Conservation (phyloP, 2,329 filamentous ascomycete species). For the Ascochyta rabiei region DNA sequence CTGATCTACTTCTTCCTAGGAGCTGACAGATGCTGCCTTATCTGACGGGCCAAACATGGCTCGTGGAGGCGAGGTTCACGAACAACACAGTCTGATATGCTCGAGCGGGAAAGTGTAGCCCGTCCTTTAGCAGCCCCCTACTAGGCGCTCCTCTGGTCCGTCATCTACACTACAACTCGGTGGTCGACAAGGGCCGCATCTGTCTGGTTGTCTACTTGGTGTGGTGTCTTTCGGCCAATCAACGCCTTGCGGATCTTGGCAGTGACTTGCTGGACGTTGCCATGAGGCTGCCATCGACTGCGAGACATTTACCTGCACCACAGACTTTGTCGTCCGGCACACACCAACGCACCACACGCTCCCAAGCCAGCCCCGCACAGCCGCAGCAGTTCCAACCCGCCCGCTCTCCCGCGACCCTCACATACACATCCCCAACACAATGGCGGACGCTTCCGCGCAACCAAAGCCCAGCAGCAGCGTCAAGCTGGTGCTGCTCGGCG, state of each 20-base stretch:
- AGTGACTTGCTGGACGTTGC: slow-evolving; percentile 6
- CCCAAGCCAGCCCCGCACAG: neutral
- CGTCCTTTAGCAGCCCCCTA: too few relatives aligned
- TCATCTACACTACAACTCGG: too few relatives aligned
- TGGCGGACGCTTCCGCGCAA: slow-evolving; percentile 72
- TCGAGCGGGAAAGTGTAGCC: too few relatives aligned
- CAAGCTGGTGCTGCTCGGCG: slow-evolving; percentile 96
- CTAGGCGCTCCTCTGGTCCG: too few relatives aligned
- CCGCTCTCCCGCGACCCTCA: neutral
- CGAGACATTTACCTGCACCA: slow-evolving; percentile 10
- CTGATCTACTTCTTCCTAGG: too few relatives aligned
- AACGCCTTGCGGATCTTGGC: slow-evolving; percentile 4
- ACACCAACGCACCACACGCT: neutral
- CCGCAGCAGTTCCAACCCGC: neutral
- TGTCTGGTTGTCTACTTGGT: too few relatives aligned
- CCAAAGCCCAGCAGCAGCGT: slow-evolving; percentile 99
- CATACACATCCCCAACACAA: slow-evolving; percentile 44
- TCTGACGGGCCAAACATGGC: too few relatives aligned
- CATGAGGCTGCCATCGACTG: slow-evolving; percentile 5
- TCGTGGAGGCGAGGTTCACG: too few relatives aligned
- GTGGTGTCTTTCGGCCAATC: neutral
- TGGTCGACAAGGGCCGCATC: too few relatives aligned
- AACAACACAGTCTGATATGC: too few relatives aligned
- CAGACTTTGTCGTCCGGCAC: neutral
- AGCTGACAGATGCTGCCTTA: too few relatives aligned